A percentile compares a stretch with the other conserved stretches of the same genome.
Conservation (phyloP, 2,329 filamentous ascomycete genomes). For the Massarina eburnea region DNA sequence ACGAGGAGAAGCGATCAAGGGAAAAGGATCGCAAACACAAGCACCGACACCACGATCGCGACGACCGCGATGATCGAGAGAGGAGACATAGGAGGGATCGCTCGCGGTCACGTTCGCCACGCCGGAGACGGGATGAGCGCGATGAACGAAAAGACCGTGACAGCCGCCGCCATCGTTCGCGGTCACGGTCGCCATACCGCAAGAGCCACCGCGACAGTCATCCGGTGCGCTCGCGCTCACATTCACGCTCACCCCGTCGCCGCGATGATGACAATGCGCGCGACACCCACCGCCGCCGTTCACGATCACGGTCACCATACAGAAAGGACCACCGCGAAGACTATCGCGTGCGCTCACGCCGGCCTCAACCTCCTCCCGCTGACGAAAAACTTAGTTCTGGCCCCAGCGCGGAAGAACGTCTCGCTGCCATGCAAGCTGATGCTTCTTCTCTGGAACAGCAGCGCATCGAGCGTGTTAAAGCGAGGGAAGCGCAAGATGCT, state of each 20-base stretch:
- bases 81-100: conserved; percentile 11
- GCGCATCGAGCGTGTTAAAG: conserved; percentile 35
- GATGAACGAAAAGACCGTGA: conserved; percentile 16
- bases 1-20: conserved; percentile 36
- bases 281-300: conserved; percentile 1
- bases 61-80: conserved; percentile 28
- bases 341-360: background rate
- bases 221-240: conserved; percentile 16
- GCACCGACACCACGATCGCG: conserved; percentile 37
- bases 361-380: conserved; percentile 6
- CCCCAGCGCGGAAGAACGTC: conserved; percentile 28
- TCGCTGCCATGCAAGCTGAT: conserved; percentile 39
- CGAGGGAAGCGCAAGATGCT: conserved; percentile 34
- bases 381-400: conserved; percentile 10
- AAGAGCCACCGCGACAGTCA: conserved; percentile 19
- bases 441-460: conserved; percentile 35
- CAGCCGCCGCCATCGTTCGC: conserved; percentile 23
- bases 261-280: conserved; percentile 20
- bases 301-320: background rate
- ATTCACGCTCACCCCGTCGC: conserved; percentile 17
- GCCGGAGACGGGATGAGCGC: conserved; percentile 5
- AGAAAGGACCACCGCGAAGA: background rate
- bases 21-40: conserved; percentile 52
- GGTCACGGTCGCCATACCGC: conserved; percentile 26
- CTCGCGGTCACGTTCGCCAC: conserved; percentile 9